These are phyloP conservation scores for Dactylellina haptotyla DNA, from an alignment of 2,329 filamentous ascomycete genomes.

Conservation along the genomic window DNA sequence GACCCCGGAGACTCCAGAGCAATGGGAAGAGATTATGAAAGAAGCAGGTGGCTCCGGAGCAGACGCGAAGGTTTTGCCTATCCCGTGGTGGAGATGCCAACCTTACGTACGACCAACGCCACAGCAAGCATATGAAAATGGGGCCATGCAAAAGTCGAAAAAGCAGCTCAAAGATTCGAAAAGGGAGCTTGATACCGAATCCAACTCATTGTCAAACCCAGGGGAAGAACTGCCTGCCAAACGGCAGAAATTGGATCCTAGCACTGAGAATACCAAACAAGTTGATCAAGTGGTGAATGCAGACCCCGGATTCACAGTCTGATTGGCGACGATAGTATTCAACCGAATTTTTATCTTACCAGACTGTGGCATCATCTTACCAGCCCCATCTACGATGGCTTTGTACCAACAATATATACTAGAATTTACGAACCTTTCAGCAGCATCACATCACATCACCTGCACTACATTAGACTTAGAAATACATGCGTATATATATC, in stretches of 20 bases:
- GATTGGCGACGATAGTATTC: too few species aligned
- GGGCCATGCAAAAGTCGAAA: slow-evolving; percentile 76
- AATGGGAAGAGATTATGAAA: slow-evolving; percentile 61
- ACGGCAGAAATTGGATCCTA: slow-evolving; percentile 45
- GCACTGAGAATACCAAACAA: slow-evolving; percentile 6
- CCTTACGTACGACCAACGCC: slow-evolving; percentile 54
- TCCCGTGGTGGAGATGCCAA: slow-evolving; percentile 58
- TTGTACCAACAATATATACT: too few species aligned
- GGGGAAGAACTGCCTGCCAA: slow-evolving; percentile 60
- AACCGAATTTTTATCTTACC: too few species aligned
- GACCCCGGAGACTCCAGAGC: slow-evolving; percentile 60
- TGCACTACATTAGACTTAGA: too few species aligned
- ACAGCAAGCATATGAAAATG: slow-evolving; percentile 55
- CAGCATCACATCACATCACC: too few species aligned
- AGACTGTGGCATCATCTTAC: too few species aligned
- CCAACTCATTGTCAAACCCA: slow-evolving; percentile 38
- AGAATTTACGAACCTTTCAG: too few species aligned
- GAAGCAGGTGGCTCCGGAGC: slow-evolving; percentile 52
- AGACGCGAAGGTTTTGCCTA: slow-evolving; percentile 48
- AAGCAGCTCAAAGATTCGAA: slow-evolving; percentile 67
- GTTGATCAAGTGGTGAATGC: slow-evolving; percentile 8
- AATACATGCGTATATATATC: too few species aligned
- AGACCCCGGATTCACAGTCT: slow-evolving; percentile 19
- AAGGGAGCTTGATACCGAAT: slow-evolving; percentile 63
- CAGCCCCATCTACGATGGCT: too few species aligned